A percentile compares a stretch with the other conserved stretches of the same genome.
These are phyloP conservation scores for Sequoia sempervirens DNA, from an alignment of 75 land plant species.

Conservation along the genomic window DNA sequence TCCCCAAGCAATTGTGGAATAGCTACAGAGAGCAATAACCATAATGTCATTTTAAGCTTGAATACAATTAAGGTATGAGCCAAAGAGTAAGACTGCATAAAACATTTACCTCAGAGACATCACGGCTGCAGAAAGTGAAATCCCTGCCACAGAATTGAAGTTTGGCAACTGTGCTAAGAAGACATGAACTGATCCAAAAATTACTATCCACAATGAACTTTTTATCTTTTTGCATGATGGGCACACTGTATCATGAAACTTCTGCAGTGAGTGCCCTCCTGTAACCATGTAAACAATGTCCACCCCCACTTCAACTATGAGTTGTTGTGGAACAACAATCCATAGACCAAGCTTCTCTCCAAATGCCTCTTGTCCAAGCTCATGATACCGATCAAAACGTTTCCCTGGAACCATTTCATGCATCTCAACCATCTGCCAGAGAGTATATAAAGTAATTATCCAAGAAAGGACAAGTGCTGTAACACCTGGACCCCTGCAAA, in stretches of 20 bases:
- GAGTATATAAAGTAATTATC: conserved; percentile 70
- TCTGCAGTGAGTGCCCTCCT: conserved; percentile 66
- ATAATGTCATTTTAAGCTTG: background rate
- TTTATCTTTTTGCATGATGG: background rate
- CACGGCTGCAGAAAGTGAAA: conserved; percentile 32
- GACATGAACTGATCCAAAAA: conserved; percentile 37
- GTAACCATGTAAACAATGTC: conserved; percentile 93
- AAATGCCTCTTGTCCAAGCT: conserved; percentile 76
- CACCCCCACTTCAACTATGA: conserved; percentile 79
- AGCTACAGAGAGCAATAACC: conserved; percentile 26
- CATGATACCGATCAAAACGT: conserved; percentile 79
- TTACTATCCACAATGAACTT: conserved; percentile 26
- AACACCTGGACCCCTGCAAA: conserved; percentile 73
- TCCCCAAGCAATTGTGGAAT: conserved; percentile 70
- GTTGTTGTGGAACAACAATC: conserved; percentile 88
- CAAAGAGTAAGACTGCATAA: background rate
- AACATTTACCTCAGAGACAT: conserved; percentile 34
- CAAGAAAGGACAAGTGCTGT: conserved; percentile 55
- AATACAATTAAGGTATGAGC: background rate
- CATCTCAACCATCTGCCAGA: conserved; percentile 84
- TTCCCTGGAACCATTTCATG: conserved; percentile 77
- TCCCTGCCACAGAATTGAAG: conserved; percentile 29
- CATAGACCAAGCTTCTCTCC: conserved; percentile 73
- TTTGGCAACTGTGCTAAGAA: conserved; percentile 32
- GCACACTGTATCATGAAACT: conserved; percentile 48